phyloP scores from a whole-genome alignment of 345 rosid genomes.

The Syzygium aromaticum region DNA sequence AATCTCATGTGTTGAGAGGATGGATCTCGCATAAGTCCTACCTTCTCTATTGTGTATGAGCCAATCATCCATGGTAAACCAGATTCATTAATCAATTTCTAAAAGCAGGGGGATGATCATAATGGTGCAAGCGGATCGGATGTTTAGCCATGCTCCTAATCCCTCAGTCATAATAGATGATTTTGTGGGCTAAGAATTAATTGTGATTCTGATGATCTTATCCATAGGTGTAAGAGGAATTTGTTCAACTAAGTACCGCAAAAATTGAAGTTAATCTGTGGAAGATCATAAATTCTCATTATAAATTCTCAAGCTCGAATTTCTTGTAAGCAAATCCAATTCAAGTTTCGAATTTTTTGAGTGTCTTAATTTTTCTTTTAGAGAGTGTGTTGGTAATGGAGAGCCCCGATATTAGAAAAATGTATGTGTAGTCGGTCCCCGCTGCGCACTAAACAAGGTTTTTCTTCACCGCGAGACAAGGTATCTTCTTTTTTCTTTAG shows the following conservation, averaged over 20 bases:
- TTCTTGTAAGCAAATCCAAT: neutral
- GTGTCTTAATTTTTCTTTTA: neutral
- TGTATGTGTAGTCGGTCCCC: neutral
- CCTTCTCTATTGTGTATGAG: rapidly evolving
- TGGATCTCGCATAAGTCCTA: no score
- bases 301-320: neutral
- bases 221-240: neutral
- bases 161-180: neutral
- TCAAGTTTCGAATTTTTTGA: neutral
- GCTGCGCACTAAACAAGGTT: neutral
- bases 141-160: neutral
- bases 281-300: neutral
- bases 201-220: neutral
- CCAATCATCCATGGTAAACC: neutral
- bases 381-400: no score
- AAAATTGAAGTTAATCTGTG: neutral
- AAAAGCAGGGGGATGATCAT: neutral
- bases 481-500: neutral
- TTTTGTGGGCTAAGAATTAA: neutral
- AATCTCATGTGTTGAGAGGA: no score
- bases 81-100: neutral
- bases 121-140: neutral
- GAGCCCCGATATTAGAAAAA: no score
- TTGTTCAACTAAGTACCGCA: rapidly evolving
- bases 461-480: neutral